Conservation (phyloP, 2,329 filamentous ascomycete genomes). For the Delphinella strobiligena region DNA sequence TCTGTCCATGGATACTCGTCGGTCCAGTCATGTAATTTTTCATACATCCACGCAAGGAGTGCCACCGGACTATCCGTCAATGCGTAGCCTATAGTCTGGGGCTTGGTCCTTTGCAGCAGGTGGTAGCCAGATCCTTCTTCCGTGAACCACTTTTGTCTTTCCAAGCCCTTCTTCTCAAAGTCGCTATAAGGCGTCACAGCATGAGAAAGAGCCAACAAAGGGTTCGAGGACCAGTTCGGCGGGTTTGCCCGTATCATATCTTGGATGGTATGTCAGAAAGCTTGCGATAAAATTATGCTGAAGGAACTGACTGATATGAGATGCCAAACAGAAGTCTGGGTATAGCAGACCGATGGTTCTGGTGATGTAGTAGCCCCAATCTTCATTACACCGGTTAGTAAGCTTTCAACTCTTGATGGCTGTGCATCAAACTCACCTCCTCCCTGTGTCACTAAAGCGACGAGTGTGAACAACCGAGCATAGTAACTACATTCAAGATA, state of each 20-base stretch:
- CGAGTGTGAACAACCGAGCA: too few species aligned
- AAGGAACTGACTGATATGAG: too few species aligned
- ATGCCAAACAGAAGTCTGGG: slow-evolving; percentile 43
- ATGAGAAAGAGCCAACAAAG: slow-evolving; percentile 45
- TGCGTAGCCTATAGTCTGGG: slow-evolving; percentile 59
- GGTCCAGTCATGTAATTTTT: slow-evolving; percentile 68
- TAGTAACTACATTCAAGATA: too few species aligned
- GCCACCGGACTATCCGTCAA: slow-evolving; percentile 59
- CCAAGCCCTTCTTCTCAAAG: slow-evolving; percentile 40
- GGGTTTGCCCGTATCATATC: slow-evolving; percentile 42
- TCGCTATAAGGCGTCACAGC: slow-evolving; percentile 40
- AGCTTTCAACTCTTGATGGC: too few species aligned
- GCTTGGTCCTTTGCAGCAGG: slow-evolving; percentile 50
- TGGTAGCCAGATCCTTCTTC: slow-evolving; percentile 48
- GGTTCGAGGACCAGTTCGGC: slow-evolving; percentile 40
- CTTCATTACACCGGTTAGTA: too few species aligned
- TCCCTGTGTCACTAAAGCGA: slow-evolving; percentile 41
- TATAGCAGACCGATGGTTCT: slow-evolving; percentile 49
- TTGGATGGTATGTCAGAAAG: too few species aligned
- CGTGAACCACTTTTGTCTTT: slow-evolving; percentile 45
- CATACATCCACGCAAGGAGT: slow-evolving; percentile 66
- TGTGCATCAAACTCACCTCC: too few species aligned
- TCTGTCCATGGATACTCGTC: slow-evolving; percentile 62
- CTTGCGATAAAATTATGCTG: too few species aligned
- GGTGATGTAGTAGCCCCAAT: slow-evolving; percentile 59